Percentiles rank a stretch among this genome's conserved stretches.
These are phyloP conservation scores for Elsinoe australis DNA, from an alignment of 2,329 filamentous ascomycete genomes.

Conservation along the genomic window DNA sequence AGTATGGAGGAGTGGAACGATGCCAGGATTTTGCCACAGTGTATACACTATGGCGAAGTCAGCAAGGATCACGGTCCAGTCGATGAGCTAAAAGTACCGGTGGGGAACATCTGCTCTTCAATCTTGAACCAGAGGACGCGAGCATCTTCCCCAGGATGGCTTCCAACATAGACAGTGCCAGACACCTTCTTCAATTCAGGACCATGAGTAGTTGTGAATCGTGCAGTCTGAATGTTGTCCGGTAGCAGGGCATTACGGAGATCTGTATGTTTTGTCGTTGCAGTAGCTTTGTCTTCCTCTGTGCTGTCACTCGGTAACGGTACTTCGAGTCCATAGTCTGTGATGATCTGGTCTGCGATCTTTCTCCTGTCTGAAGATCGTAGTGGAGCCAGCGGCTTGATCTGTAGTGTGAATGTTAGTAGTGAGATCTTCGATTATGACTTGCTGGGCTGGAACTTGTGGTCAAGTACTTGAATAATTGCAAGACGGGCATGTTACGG, in stretches of 20 bases:
- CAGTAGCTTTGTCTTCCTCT: conserved; percentile 37
- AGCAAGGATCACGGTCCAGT: conserved; percentile 23
- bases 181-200: conserved; percentile 54
- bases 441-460: too few relatives aligned
- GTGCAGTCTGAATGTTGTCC: conserved; percentile 54
- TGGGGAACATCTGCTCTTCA: conserved; percentile 49
- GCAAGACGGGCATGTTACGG: too few relatives aligned
- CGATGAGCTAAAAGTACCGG: conserved; percentile 27
- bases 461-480: too few relatives aligned
- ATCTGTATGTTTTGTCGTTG: conserved; percentile 41
- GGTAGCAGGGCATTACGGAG: conserved; percentile 55
- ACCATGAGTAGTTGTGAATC: conserved; percentile 58
- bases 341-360: conserved; percentile 59
- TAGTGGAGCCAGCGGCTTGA: conserved; percentile 59
- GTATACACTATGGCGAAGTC: conserved; percentile 48
- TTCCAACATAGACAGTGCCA: conserved; percentile 58
- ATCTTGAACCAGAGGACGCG: conserved; percentile 58
- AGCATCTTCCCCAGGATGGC: conserved; percentile 49
- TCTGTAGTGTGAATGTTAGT: too few relatives aligned
- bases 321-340: conserved; percentile 49
- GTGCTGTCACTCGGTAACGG: conserved; percentile 34
- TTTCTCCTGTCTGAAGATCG: conserved; percentile 60
- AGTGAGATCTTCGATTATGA: too few relatives aligned
- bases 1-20: conserved; percentile 58
- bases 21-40: conserved; percentile 54